Percentiles rank a stretch among this genome's conserved stretches.
These are phyloP conservation scores for Boletus reticuloceps DNA, from an alignment of 768 basidiomycete genomes.

Conservation along the genomic window DNA sequence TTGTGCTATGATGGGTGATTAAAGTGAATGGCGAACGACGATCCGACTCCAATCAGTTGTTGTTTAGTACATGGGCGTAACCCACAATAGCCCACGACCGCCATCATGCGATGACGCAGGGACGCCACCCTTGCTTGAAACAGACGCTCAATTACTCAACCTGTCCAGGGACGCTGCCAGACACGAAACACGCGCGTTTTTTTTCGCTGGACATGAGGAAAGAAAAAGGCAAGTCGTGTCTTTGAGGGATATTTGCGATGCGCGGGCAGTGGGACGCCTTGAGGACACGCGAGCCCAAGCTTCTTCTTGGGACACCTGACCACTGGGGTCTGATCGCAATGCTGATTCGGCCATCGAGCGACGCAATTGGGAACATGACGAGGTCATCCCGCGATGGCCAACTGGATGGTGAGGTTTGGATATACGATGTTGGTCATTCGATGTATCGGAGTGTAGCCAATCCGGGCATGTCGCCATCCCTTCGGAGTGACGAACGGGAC, in stretches of 20 bases:
- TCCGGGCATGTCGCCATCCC: background rate
- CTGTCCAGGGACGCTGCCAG: background rate
- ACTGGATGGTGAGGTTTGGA: background rate
- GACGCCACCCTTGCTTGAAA: background rate
- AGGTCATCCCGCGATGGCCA: background rate
- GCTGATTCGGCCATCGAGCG: slow-evolving; percentile 3
- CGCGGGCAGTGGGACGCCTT: background rate
- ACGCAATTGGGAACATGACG: background rate
- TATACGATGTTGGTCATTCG: background rate
- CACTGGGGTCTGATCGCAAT: background rate
- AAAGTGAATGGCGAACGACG: background rate
- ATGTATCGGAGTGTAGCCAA: background rate
- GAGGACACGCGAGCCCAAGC: background rate
- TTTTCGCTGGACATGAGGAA: background rate
- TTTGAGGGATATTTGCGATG: slow-evolving; percentile 7
- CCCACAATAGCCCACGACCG: background rate
- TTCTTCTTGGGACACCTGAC: background rate
- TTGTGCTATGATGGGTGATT: background rate
- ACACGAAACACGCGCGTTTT: background rate
- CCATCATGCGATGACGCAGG: slow-evolving; percentile 4
- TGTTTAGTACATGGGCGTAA: too few relatives aligned
- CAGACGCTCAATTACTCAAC: background rate
- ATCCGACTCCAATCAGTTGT: background rate
- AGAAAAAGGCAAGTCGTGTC: background rate
- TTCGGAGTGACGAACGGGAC: background rate